Evolutionary conservation across 2,329 filamentous ascomycete species (phyloP).

Genomic region (Mollisiaceae sp.): DNA sequence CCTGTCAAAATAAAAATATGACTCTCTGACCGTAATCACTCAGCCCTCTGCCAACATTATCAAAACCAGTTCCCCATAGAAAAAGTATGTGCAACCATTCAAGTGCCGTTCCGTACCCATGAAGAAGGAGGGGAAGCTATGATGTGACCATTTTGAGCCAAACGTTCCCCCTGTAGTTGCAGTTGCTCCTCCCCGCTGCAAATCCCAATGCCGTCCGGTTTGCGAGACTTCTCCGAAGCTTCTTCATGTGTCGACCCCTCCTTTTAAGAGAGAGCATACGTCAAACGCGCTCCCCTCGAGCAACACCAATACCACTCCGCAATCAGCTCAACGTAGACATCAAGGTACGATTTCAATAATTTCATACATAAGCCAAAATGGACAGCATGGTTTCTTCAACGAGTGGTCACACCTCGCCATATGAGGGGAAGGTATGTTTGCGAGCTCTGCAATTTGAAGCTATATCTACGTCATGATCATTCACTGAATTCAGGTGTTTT

Average conservation of each 20-base stretch:
- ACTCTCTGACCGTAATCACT: conserved; percentile 3
- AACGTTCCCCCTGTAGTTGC: conserved; percentile 3
- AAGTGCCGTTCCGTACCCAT: conserved; percentile 2
- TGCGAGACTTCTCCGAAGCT: conserved; percentile 7
- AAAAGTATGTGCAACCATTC: background rate
- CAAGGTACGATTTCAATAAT: conserved; percentile 6
- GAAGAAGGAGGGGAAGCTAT: background rate
- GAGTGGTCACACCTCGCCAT: conserved; percentile 9
- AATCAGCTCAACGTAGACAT: conserved; percentile 8
- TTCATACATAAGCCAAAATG: conserved; percentile 15
- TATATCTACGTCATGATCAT: conserved; percentile 18
- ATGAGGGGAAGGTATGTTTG: conserved; percentile 23
- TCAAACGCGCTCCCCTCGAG: conserved; percentile 4
- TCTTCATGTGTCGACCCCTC: background rate
- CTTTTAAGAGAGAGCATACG: conserved; percentile 5
- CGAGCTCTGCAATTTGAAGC: background rate
- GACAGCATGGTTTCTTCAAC: conserved; percentile 6
- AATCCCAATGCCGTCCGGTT: background rate
- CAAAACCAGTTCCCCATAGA: background rate
- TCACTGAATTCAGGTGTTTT: conserved; percentile 16
- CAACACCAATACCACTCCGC: background rate
- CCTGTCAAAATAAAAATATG: conserved; percentile 1
- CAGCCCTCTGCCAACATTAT: background rate
- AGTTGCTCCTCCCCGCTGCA: background rate
- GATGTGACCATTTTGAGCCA: conserved; percentile 8